Evolutionary conservation across 495 filamentous ascomycete species (phyloP).

Genomic region (Penicillium samsonianum): DNA sequence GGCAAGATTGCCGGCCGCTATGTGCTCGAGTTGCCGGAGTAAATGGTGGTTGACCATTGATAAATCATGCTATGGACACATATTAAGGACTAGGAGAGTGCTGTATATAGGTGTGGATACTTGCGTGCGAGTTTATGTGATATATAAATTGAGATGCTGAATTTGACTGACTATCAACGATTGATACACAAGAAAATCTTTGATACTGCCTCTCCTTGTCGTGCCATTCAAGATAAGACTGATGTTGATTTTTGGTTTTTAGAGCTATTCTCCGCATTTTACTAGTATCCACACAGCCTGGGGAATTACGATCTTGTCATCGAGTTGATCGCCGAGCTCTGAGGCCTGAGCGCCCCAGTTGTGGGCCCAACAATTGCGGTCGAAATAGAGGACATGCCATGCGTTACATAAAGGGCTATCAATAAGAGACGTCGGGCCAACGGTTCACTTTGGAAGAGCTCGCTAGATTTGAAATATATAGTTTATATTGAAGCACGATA

Average conservation of each 20-base stretch:
- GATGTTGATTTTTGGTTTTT: neutral
- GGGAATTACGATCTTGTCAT: neutral
- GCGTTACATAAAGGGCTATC: neutral
- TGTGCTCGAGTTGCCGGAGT: slow-evolving; percentile 69
- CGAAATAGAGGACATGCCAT: neutral
- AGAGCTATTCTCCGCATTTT: neutral
- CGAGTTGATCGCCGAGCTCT: neutral
- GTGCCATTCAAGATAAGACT: neutral
- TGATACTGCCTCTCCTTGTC: too few species aligned
- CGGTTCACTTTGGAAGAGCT: neutral
- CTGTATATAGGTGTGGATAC: neutral
- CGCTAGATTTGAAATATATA: neutral
- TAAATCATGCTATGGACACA: neutral
- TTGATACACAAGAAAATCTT: neutral
- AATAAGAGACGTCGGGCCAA: neutral
- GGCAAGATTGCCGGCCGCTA: slow-evolving; percentile 82
- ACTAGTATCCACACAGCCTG: neutral
- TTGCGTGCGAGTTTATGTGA: neutral
- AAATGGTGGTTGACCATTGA: neutral
- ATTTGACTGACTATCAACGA: neutral
- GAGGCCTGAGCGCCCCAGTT: neutral
- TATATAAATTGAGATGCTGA: slow-evolving; percentile 2
- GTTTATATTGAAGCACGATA: neutral
- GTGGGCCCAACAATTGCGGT: neutral
- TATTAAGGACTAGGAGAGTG: neutral